A percentile compares a stretch with the other conserved stretches of the same genome.
Evolutionary conservation across 2,329 filamentous ascomycete genomes (phyloP).

Genomic region (Beauveria pseudobassiana): DNA sequence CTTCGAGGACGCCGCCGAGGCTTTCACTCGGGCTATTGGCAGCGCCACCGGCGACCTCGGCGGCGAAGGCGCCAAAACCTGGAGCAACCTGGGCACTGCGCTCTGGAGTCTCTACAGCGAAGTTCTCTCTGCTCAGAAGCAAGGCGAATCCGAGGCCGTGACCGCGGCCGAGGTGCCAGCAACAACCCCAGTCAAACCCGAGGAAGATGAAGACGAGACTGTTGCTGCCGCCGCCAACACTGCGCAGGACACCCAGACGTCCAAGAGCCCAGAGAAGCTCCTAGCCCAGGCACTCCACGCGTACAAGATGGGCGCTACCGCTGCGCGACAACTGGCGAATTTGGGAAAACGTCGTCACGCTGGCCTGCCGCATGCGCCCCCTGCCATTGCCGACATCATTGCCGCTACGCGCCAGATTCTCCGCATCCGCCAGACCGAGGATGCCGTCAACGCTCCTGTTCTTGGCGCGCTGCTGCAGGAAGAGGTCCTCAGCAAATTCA

Average conservation of each 20-base stretch:
- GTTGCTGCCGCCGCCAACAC: slow-evolving; percentile 20
- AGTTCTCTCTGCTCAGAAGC: slow-evolving; percentile 32
- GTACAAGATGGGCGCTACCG: slow-evolving; percentile 76
- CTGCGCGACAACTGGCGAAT: slow-evolving; percentile 85
- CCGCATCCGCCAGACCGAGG: slow-evolving; percentile 69
- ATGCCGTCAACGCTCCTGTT: slow-evolving; percentile 67
- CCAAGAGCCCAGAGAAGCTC: slow-evolving; percentile 49
- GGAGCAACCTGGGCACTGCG: slow-evolving; percentile 88
- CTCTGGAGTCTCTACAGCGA: slow-evolving; percentile 63
- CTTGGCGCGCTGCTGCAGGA: slow-evolving; percentile 66
- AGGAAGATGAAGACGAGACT: slow-evolving; percentile 15
- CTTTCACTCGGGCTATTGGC: slow-evolving; percentile 76
- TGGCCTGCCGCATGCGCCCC: slow-evolving; percentile 73
- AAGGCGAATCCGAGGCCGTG: slow-evolving; percentile 18
- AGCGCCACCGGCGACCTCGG: slow-evolving; percentile 53
- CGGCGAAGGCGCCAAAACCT: slow-evolving; percentile 83
- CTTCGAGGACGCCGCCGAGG: slow-evolving; percentile 72
- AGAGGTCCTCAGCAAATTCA: slow-evolving; percentile 44
- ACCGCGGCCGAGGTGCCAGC: neutral
- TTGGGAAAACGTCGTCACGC: slow-evolving; percentile 92
- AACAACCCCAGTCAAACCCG: slow-evolving; percentile 8
- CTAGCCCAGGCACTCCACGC: slow-evolving; percentile 72
- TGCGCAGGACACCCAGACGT: slow-evolving; percentile 12
- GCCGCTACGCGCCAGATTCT: slow-evolving; percentile 68
- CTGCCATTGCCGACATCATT: slow-evolving; percentile 67